Conservation (phyloP, 2,329 filamentous ascomycete species). For the Paracoccidioides lutzii region DNA sequence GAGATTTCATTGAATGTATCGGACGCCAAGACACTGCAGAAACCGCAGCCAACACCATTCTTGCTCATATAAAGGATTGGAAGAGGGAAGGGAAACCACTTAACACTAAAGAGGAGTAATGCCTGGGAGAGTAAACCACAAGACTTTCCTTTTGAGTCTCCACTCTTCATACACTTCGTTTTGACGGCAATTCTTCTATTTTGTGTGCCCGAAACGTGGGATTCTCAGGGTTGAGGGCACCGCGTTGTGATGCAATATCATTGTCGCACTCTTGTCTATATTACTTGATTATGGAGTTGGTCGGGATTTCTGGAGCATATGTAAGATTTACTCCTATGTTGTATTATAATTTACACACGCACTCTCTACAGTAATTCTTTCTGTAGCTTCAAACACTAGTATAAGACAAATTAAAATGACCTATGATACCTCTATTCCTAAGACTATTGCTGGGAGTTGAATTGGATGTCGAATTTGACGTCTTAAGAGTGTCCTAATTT, state of each 20-base stretch:
- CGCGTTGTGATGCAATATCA: neutral
- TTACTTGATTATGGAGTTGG: neutral
- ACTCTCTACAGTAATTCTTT: too few species aligned
- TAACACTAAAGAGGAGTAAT: slow-evolving; percentile 26
- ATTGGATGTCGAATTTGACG: too few species aligned
- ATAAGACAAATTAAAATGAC: too few species aligned
- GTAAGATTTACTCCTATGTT: neutral
- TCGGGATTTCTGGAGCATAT: neutral
- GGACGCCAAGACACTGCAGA: slow-evolving; percentile 88
- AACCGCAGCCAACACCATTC: slow-evolving; percentile 68
- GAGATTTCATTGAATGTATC: slow-evolving; percentile 94
- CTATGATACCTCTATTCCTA: too few species aligned
- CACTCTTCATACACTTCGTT: neutral
- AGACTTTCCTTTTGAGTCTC: neutral
- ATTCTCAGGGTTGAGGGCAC: neutral
- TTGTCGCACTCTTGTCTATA: neutral
- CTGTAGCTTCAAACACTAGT: too few species aligned
- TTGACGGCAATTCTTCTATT: neutral
- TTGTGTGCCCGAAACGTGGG: neutral
- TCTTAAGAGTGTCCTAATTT: too few species aligned
- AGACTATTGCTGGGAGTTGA: too few species aligned
- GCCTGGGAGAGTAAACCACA: neutral
- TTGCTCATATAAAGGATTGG: slow-evolving; percentile 75
- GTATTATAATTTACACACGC: neutral
- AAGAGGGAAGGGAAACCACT: slow-evolving; percentile 41